phyloP scores from a whole-genome alignment of 2,329 filamentous ascomycete species.

The Botrytis fragariae region DNA sequence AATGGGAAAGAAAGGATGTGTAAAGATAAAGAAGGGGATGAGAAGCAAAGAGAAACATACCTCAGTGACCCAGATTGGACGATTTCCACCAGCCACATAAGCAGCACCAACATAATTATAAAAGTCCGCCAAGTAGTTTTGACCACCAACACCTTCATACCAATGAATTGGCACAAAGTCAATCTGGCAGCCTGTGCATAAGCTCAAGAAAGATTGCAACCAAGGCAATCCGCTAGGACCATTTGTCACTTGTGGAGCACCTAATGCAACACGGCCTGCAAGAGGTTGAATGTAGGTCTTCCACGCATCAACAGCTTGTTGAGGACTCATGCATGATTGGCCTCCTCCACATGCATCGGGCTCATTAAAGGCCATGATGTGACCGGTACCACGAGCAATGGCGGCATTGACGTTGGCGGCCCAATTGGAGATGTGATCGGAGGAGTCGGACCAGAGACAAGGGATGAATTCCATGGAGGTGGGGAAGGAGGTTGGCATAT shows the following conservation, averaged over 20 bases:
- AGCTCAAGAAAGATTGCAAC: conserved; percentile 44
- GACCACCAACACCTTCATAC: conserved; percentile 44
- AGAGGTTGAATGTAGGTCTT: conserved; percentile 46
- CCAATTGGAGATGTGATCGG: conserved; percentile 8
- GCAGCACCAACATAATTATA: neutral
- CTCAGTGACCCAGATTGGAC: conserved; percentile 14
- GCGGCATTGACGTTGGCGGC: conserved; percentile 8
- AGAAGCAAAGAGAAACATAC: neutral
- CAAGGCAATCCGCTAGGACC: conserved; percentile 41
- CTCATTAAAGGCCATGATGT: conserved; percentile 69
- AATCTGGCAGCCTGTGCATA: conserved; percentile 44
- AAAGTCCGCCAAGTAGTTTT: conserved; percentile 42
- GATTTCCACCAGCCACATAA: conserved; percentile 3
- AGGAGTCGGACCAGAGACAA: conserved; percentile 55
- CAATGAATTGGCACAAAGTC: conserved; percentile 49
- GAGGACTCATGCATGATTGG: conserved; percentile 51
- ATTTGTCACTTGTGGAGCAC: conserved; percentile 49
- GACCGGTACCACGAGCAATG: conserved; percentile 47
- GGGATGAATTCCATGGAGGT: conserved; percentile 58
- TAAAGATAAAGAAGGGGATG: fast-evolving
- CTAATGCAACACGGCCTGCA: conserved; percentile 44
- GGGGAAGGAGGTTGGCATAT: conserved; percentile 43
- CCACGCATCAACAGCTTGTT: conserved; percentile 42
- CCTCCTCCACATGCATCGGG: conserved; percentile 50
- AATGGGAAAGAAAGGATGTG: no score